phyloP scores from a whole-genome alignment of 768 basidiomycete species.

The Russula sp. region DNA sequence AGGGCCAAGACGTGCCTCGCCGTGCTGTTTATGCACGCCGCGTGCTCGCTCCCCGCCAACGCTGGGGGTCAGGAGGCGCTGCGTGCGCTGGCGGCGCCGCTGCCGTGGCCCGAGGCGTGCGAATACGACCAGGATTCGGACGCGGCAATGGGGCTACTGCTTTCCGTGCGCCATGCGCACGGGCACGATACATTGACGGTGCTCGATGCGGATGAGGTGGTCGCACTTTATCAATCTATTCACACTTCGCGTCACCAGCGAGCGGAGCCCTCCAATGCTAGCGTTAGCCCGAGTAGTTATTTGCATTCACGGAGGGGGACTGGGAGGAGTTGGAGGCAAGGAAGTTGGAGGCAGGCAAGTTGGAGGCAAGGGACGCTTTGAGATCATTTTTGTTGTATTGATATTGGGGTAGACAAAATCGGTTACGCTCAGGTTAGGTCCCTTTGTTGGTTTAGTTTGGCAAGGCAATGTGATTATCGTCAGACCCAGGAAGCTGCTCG shows the following conservation, averaged over 20 bases:
- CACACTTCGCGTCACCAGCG: background rate
- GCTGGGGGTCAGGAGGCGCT: background rate
- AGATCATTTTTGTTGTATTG: background rate
- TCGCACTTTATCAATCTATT: background rate
- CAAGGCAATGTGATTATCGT: background rate
- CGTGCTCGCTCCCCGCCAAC: conserved; percentile 5
- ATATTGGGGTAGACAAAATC: background rate
- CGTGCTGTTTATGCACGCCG: conserved; percentile 11
- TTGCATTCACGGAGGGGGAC: background rate
- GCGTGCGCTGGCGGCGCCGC: background rate
- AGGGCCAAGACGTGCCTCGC: conserved; percentile 11
- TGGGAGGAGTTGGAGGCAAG: background rate
- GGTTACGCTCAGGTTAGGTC: background rate
- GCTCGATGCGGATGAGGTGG: background rate
- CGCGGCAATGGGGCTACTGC: background rate
- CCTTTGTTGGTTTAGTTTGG: background rate
- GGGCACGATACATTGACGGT: background rate
- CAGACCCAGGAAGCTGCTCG: background rate
- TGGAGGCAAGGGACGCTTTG: background rate
- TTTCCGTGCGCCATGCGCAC: background rate
- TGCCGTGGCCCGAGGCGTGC: conserved; percentile 2
- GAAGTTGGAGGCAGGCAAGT: background rate
- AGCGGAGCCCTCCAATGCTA: background rate
- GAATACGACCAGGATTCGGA: background rate
- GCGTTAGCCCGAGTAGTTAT: background rate